Evolutionary conservation across 352 stramenopile genomes (phyloP), one percentile per base, ranked within the genome.

Genomic region (Pythium biforme): DNA sequence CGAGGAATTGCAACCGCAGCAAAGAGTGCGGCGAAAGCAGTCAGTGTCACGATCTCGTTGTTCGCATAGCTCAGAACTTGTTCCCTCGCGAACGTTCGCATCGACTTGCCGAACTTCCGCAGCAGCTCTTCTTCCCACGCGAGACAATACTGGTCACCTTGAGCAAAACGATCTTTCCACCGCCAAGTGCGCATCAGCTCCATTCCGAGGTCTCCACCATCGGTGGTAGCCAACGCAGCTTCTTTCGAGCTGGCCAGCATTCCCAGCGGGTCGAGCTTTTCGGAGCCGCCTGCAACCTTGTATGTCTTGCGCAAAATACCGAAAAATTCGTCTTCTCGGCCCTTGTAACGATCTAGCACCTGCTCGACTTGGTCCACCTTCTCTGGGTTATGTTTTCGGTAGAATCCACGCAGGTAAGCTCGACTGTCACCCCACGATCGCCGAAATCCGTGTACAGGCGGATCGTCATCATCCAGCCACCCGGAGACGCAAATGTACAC

Each of bases 401-500:
- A 95, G 50, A 94, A 93, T 0, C 81, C 83, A 19, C 79, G 70
- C 31, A 94, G 53, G 53, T 94, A 94, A 59, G 91, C 86, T 4
- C 81, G 73, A 66, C 77, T 90, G 33, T 93, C 86, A 1, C 86
- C 86, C 85, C 85, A 95, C 4, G 84, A 70, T 37, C 81, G 76
- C 33, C 83, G 82, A 31, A 93, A 94, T 2, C 83, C 80, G n/a
- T 68, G 62, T 1, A 22, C 61, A 0, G 74, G 66, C 4, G 81
- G 77, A 19, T 92, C 82, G 15, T 95, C 81, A 29, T 93, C 75
- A 47, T 95, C 86, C 19, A 95, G 66, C 86, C 86, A 95, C 0
- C 86, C 86, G 7, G 83, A 89, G 20, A 95, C 63, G 59, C 86
- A 95, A 61, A 95, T 89, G 73, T 95, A 95, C 29, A 95, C 86